Evolutionary conservation across 805 yeast genomes (phyloP), one percentile per base, ranked within the genome.

Genomic region (Pichia manshurica): DNA sequence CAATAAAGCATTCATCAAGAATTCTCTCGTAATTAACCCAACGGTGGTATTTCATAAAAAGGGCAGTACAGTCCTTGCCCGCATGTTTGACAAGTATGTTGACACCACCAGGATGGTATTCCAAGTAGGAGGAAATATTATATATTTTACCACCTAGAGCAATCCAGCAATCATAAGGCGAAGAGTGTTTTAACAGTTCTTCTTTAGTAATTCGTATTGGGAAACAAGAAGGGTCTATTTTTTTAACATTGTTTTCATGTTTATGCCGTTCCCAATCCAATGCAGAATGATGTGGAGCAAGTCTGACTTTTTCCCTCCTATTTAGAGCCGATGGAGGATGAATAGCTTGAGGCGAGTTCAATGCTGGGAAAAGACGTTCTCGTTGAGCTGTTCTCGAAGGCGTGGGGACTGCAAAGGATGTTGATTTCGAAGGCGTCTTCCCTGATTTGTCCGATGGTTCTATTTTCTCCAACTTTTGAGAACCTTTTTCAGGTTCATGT

Each of bases 41-140:
- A 12, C 67, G 57, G 53, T 77, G 82, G 52, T 83, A 85, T 64
- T 81, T 80, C 63, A 82, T 79, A 59, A 91, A 91, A 51, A 86
- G 59, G 2, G 66, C 55, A 3, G 96, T 87, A 1, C 91, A 93
- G 61, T 91, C 97, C 43, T 72, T 71, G 0, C 96, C 96, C 1
- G 95, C 93, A 57, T 84, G 78, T 44, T 79, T 75, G 78, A 87
- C 70, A 37, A 91, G 67, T 58, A 88, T 87, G 6, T 78, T 79
- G 4, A 72, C 80, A 2, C 99, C 99, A 32, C 99, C 99, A 0
- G 99, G 99, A 56, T 91, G 99, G 63, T 81, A 93, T 46, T 77
- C 70, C 32, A 93, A 60, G 63, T 93, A 91, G 12, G 84, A 81
- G 0, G 96, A 81, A n/a, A 91, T 71, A 59, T 90, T 87, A 68